A percentile compares a stretch with the other conserved stretches of the same genome.
phyloP scores from a whole-genome alignment of 345 rosid species.

The Brassica napus region DNA sequence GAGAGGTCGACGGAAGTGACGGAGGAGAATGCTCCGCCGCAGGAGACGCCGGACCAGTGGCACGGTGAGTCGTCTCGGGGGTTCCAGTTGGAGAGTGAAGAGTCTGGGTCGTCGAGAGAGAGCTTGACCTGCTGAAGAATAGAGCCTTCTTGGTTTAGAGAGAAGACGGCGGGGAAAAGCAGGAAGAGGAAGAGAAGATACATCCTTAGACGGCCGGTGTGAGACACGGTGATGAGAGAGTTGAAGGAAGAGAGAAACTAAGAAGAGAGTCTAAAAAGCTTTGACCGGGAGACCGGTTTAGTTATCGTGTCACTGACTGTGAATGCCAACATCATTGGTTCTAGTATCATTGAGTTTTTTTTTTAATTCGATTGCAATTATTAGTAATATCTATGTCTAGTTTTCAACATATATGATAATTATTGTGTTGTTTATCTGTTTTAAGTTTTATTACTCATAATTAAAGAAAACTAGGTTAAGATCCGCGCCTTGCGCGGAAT shows the following conservation, averaged over 20 bases:
- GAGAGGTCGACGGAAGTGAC: conserved; percentile 75
- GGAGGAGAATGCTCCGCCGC: conserved; percentile 45
- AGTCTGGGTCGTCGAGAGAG: conserved; percentile 60
- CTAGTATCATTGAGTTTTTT: conserved; percentile 10
- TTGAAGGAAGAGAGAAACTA: not conserved
- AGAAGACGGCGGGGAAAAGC: conserved; percentile 27
- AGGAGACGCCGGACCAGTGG: conserved; percentile 58
- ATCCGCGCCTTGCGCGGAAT: too few species aligned
- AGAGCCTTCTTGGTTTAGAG: conserved; percentile 72
- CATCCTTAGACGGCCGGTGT: conserved; percentile 22
- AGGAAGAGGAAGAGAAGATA: conserved; percentile 37
- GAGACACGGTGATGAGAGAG: conserved; percentile 20
- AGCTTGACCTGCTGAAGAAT: conserved; percentile 51
- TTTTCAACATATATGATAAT: conserved; percentile 9
- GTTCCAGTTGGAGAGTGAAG: conserved; percentile 61
- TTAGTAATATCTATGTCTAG: conserved; percentile 14
- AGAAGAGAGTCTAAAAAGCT: conserved; percentile 27
- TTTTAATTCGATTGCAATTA: conserved; percentile 3
- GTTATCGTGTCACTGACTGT: conserved; percentile 27
- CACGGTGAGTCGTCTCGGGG: conserved; percentile 55
- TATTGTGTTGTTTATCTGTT: conserved; percentile 2
- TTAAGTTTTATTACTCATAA: not conserved
- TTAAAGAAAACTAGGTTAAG: not conserved
- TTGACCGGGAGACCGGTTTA: conserved; percentile 30
- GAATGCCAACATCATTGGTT: conserved; percentile 30